Evolutionary conservation across 2,329 filamentous ascomycete species (phyloP).

Genomic region (Nemania sp.): DNA sequence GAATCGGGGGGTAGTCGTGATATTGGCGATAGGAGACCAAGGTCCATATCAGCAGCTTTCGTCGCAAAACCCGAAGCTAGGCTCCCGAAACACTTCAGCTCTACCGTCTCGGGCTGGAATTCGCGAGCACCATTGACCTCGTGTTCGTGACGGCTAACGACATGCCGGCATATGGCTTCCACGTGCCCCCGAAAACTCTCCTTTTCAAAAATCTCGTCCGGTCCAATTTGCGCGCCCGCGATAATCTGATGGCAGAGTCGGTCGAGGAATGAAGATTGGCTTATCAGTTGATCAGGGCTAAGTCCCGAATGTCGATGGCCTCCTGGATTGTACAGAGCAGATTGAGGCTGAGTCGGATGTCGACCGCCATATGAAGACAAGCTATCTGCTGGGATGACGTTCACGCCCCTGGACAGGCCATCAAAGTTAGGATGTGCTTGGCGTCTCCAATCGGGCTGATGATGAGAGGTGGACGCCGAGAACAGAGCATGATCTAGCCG

Average conservation of each 20-base stretch:
- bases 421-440: slow-evolving; percentile 29
- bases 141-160: slow-evolving; percentile 58
- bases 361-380: slow-evolving; percentile 33
- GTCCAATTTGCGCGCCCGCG: slow-evolving; percentile 64
- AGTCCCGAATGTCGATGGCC: slow-evolving; percentile 38
- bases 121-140: slow-evolving; percentile 45
- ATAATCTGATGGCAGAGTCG: slow-evolving; percentile 55
- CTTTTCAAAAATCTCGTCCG: slow-evolving; percentile 68
- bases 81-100: slow-evolving; percentile 80
- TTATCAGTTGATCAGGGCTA: slow-evolving; percentile 51
- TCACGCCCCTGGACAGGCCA: slow-evolving; percentile 29
- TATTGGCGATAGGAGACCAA: slow-evolving; percentile 72
- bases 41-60: slow-evolving; percentile 88
- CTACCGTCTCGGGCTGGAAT: slow-evolving; percentile 62
- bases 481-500: slow-evolving; percentile 27
- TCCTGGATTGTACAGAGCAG: slow-evolving; percentile 40
- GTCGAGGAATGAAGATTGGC: slow-evolving; percentile 56
- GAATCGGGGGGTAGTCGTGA: slow-evolving; percentile 59
- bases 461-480: slow-evolving; percentile 18
- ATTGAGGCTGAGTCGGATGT: slow-evolving; percentile 30
- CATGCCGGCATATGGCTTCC: slow-evolving; percentile 65
- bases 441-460: slow-evolving; percentile 32
- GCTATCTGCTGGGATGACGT: slow-evolving; percentile 32
- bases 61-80: slow-evolving; percentile 84
- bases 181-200: slow-evolving; percentile 70